A percentile compares a stretch with the other conserved stretches of the same genome.
These are phyloP conservation scores for Amaranthus hypochondriacus DNA, from an alignment of 148 eudicot genomes.

Conservation along the genomic window DNA sequence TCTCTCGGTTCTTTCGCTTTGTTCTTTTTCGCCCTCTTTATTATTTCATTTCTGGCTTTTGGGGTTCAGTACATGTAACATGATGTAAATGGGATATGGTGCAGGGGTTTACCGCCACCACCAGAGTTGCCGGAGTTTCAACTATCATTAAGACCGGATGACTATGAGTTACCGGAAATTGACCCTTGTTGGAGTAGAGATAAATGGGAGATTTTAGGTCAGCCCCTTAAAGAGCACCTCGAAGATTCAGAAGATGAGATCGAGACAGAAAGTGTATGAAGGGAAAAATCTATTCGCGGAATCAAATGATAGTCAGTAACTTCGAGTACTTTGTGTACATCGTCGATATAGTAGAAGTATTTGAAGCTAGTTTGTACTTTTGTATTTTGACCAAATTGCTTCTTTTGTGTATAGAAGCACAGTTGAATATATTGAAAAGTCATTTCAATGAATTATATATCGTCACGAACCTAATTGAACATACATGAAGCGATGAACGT, in stretches of 20 bases:
- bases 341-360: not conserved
- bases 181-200: slow-evolving; percentile 57
- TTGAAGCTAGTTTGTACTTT: not conserved
- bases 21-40: not conserved
- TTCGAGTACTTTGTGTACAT: slow-evolving; percentile 14
- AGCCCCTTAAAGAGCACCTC: slow-evolving; percentile 58
- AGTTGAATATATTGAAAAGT: not conserved
- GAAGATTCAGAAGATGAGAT: slow-evolving; percentile 39
- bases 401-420: not conserved
- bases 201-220: slow-evolving; percentile 50
- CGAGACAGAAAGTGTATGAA: slow-evolving; percentile 3
- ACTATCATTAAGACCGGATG: slow-evolving; percentile 79
- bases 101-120: slow-evolving; percentile 58
- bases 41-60: not conserved
- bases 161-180: slow-evolving; percentile 61
- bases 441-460: not conserved
- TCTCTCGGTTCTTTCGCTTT: not conserved
- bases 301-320: slow-evolving; percentile 11
- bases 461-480: not conserved
- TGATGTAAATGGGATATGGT: slow-evolving; percentile 2
- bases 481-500: not conserved
- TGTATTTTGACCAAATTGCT: not conserved
- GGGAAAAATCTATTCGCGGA: not conserved
- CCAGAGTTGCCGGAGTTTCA: slow-evolving; percentile 92
- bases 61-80: not conserved